Percentiles rank a stretch among this genome's conserved stretches.
These are phyloP conservation scores for Chlorella ohadii DNA, from an alignment of 139 green algal genomes.

Conservation along the genomic window DNA sequence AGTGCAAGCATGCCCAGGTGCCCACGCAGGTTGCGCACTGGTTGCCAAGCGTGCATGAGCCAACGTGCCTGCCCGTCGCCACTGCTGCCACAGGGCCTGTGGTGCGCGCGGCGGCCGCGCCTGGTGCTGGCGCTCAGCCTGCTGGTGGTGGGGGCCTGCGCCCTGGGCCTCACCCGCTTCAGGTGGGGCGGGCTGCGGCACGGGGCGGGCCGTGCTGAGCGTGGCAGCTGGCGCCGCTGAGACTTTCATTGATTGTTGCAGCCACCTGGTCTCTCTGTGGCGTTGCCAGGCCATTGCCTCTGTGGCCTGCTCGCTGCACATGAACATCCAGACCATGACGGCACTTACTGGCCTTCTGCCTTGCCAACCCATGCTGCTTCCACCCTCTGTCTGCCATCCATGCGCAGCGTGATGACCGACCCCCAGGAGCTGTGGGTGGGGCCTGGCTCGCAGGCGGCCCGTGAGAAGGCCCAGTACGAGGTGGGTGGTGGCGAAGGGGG, in stretches of 20 bases:
- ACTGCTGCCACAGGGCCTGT: constrained; percentile 35
- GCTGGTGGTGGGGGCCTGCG: constrained; percentile 53
- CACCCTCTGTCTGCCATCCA: too few relatives aligned
- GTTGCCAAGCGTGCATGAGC: too few relatives aligned
- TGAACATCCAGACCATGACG: too few relatives aligned
- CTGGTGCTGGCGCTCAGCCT: constrained; percentile 45
- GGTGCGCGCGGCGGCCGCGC: constrained; percentile 47
- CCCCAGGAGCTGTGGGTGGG: constrained; percentile 85
- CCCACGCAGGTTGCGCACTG: too few relatives aligned
- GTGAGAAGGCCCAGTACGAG: constrained; percentile 81
- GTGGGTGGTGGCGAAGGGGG: not conserved
- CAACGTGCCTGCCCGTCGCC: too few relatives aligned
- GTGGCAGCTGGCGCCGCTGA: too few relatives aligned
- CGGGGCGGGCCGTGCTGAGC: not conserved
- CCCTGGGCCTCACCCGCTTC: constrained; percentile 65
- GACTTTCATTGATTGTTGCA: too few relatives aligned
- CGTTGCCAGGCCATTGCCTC: too few relatives aligned
- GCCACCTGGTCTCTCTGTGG: too few relatives aligned
- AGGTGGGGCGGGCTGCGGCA: constrained; percentile 1
- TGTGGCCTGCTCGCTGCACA: too few relatives aligned
- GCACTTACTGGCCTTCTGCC: too few relatives aligned
- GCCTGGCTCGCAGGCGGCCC: constrained; percentile 63
- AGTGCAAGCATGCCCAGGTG: too few relatives aligned
- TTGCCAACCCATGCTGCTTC: not conserved
- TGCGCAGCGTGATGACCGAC: constrained; percentile 59